Base-by-base conservation (phyloP, 768 basidiomycete genomes). In the Strobilomyces dryophilus region DNA sequence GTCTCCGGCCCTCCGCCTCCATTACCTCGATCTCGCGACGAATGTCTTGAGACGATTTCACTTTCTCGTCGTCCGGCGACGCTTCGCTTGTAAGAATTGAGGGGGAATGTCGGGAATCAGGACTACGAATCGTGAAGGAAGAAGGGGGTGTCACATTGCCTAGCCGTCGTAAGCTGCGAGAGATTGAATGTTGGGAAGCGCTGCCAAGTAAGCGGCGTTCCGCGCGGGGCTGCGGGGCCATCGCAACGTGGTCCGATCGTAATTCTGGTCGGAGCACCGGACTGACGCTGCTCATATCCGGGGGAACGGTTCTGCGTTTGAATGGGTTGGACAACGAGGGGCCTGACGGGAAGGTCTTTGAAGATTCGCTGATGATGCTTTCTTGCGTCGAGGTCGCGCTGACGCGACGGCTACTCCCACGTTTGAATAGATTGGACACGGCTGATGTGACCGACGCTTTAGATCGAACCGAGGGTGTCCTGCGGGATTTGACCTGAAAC, bases 1-100 rank as follows among this genome's bases (percentile, higher is more conserved):
- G 68, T 45, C 85, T 75, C 55, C 78, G 76, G 7, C 79, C 82
- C 64, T 92, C 89, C 31, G 82, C 82, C 65, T 90, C 87, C 40
- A 92, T 80, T 7, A 75, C 68, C 53, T 77, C 71, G 40, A 92
- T 86, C 60, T 90, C 85, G 42, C 78, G 73, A 36, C 78, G 81
- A 49, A 91, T 82, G 36, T 85, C 77, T 56, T 78, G 74, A 53
- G 80, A 76, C n/a, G 84, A 78, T 53, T 80, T 78, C 51, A 82
- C 68, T 47, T 72, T 75, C 2, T 84, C 80, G 46, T 85, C 82
- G 52, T 83, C 81, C 37, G 47, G 78, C 72, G 43, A 78, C 61
- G 58, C 75, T 72, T 61, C 58, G 41, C 42, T 59, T 35, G 64
- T 51, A 14, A 66, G 61, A 47, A 71, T 66, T 9, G 68, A 65